A percentile compares a stretch with the other conserved stretches of the same genome.
Conservation (phyloP, 2,329 filamentous ascomycete species). For the Fusarium heterosporum region DNA sequence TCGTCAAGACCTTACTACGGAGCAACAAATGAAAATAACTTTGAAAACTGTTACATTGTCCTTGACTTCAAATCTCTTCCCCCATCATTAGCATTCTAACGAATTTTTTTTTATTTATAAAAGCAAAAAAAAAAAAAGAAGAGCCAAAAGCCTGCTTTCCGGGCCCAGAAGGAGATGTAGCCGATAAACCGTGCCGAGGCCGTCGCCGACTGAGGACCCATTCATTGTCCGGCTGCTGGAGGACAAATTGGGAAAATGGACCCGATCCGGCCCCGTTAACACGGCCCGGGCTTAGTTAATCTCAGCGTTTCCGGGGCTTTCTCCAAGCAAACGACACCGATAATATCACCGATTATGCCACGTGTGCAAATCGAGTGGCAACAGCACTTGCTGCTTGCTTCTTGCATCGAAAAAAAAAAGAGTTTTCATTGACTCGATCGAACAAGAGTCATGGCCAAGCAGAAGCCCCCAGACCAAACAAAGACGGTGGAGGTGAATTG, state of each 20-base stretch:
- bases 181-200: conserved; percentile 20
- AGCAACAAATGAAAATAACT: background rate
- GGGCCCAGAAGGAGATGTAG: background rate
- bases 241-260: conserved; percentile 28
- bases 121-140: too few species aligned
- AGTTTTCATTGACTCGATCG: background rate
- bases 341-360: conserved; percentile 23
- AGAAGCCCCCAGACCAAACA: background rate
- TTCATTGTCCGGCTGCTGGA: conserved; percentile 4
- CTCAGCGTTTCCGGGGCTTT: conserved; percentile 12
- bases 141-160: background rate
- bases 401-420: background rate
- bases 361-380: conserved; percentile 12
- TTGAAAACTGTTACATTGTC: too few species aligned
- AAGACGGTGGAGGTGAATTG: conserved; percentile 13
- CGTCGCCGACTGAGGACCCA: conserved; percentile 23
- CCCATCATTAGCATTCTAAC: background rate
- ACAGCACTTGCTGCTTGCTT: background rate
- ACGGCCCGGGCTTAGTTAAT: conserved; percentile 34
- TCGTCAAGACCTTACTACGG: background rate
- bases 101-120: too few species aligned
- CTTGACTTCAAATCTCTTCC: too few species aligned
- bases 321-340: conserved; percentile 15
- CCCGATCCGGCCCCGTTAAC: conserved; percentile 32
- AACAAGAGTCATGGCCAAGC: conserved; percentile 28